Evolutionary conservation across 176 grass and related monocot genomes (phyloP).

Genomic region (Triticum dicoccoides): DNA sequence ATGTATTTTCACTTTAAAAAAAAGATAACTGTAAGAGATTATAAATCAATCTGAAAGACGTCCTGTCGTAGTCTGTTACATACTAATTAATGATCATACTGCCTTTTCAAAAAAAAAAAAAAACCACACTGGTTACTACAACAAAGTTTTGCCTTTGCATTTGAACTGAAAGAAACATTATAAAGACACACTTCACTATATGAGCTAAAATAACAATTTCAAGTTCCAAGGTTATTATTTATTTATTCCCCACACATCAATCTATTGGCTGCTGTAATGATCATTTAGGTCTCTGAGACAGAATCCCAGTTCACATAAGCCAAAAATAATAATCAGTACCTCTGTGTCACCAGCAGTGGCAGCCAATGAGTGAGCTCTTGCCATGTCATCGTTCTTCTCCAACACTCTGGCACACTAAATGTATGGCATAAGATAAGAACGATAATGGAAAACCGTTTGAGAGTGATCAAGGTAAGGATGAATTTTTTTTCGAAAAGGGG

Average conservation of each 20-base stretch:
- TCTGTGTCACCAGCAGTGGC: constrained; percentile 72
- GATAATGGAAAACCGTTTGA: not conserved
- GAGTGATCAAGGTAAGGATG: not conserved
- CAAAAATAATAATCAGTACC: constrained; percentile 34
- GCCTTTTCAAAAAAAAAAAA: not conserved
- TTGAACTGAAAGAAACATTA: not conserved
- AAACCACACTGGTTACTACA: not conserved
- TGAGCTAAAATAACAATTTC: not conserved
- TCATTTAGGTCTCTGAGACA: not conserved
- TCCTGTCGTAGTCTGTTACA: not conserved
- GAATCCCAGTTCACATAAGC: not conserved
- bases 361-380: constrained; percentile 72
- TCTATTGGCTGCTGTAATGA: not conserved
- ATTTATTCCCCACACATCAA: not conserved
- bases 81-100: not conserved
- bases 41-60: not conserved
- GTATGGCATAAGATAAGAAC: not conserved
- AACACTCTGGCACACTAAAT: constrained; percentile 66
- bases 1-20: not conserved
- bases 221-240: not conserved
- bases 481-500: too few species aligned
- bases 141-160: not conserved
- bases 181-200: not conserved
- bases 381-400: constrained; percentile 74
- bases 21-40: not conserved